Evolutionary conservation across 1,284 basidiomycete species (phyloP).

Genomic region (Cystobasidiaceae sp.): DNA sequence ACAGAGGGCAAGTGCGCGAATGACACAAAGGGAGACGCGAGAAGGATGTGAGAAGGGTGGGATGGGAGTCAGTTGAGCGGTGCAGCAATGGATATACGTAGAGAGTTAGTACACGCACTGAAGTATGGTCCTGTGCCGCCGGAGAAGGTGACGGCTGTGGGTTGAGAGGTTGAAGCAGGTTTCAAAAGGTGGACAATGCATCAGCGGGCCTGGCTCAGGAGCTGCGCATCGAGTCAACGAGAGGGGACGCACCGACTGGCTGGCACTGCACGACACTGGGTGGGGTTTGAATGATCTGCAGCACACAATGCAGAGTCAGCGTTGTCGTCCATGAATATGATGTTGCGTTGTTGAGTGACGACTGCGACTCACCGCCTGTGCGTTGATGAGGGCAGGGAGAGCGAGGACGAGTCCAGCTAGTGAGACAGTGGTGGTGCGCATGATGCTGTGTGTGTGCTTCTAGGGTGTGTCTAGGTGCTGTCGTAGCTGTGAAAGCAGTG

Average conservation of each 20-base stretch:
- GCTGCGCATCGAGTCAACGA: too few relatives aligned
- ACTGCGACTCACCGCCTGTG: conserved; percentile 3
- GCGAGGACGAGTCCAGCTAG: background rate
- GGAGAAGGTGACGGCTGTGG: conserved; percentile 13
- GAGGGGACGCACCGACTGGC: conserved; percentile 10
- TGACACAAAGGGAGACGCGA: background rate
- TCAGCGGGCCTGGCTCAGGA: too few relatives aligned
- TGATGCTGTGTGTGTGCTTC: conserved; percentile 4
- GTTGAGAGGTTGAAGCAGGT: background rate
- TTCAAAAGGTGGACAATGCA: background rate
- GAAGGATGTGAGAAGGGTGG: background rate
- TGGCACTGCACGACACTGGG: conserved; percentile 25
- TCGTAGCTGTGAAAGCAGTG: background rate
- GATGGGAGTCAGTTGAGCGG: background rate
- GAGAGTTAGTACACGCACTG: background rate
- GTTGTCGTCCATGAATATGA: background rate
- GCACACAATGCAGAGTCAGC: too few relatives aligned
- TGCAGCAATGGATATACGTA: background rate
- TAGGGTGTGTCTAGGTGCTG: background rate
- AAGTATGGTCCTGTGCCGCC: conserved; percentile 23
- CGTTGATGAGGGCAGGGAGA: conserved; percentile 24
- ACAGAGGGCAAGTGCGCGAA: background rate
- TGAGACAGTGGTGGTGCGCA: background rate
- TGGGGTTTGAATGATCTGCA: conserved; percentile 26
- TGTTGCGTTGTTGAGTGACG: background rate